Evolutionary conservation across 164 flowering plant genomes (phyloP).

Genomic region (Santalum album): DNA sequence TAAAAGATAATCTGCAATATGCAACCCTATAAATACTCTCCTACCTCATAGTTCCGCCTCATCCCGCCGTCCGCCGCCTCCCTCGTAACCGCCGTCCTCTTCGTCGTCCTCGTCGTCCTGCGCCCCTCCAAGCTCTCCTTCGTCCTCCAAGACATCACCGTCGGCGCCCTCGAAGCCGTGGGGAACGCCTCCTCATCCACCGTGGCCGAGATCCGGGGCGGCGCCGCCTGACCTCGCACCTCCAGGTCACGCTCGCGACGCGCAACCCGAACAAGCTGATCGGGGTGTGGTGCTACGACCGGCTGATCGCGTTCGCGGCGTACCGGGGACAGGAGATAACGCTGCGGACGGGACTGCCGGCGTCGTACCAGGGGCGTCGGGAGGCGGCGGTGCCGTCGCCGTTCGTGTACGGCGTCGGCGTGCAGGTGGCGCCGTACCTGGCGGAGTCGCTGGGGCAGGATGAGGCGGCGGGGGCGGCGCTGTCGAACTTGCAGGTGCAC

Average conservation of each 20-base stretch:
- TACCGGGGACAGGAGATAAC: constrained; percentile 69
- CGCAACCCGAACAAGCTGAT: constrained; percentile 57
- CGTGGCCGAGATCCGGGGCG: constrained; percentile 9
- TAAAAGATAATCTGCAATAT: too few species aligned
- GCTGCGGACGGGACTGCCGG: constrained; percentile 32
- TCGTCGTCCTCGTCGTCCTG: constrained; percentile 36
- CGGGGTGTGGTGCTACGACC: constrained; percentile 73
- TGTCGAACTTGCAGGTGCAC: constrained; percentile 33
- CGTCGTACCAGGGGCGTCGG: constrained; percentile 59
- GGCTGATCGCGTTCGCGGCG: constrained; percentile 43
- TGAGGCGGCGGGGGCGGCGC: constrained; percentile 27
- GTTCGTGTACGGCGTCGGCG: constrained; percentile 33
- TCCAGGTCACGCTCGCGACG: constrained; percentile 56
- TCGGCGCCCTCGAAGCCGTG: constrained; percentile 33
- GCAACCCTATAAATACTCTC: too few species aligned
- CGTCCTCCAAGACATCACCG: constrained; percentile 68
- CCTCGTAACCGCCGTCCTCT: constrained; percentile 26
- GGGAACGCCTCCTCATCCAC: constrained; percentile 29
- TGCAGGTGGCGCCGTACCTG: constrained; percentile 66
- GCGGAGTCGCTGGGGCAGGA: constrained; percentile 29
- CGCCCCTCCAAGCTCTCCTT: constrained; percentile 49
- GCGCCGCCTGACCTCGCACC: constrained; percentile 39
- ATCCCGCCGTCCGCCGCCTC: constrained; percentile 7
- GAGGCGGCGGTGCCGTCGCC: constrained; percentile 66
- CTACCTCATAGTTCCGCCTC: not conserved